Percentiles rank a stretch among this genome's conserved stretches.
These are phyloP conservation scores for Panellus pusillus DNA, from an alignment of 768 basidiomycete species.

Conservation along the genomic window DNA sequence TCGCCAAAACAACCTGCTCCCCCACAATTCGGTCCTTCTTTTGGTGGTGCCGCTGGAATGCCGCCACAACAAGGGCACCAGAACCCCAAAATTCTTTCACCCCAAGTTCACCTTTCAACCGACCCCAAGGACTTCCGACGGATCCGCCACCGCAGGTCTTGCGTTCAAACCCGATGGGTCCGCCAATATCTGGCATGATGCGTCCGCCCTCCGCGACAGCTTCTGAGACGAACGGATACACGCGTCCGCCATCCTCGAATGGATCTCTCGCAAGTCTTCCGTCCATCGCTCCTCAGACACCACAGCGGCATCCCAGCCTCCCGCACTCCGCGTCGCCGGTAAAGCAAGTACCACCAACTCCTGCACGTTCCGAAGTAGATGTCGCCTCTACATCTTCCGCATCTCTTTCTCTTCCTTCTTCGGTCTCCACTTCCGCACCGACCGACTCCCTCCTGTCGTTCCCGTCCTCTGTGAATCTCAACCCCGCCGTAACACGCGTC, in stretches of 20 bases:
- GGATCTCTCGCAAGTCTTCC: background rate
- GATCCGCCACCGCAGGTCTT: constrained; percentile 11
- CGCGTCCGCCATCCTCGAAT: constrained; percentile 6
- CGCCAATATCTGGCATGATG: constrained; percentile 3
- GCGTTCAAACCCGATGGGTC: constrained; percentile 20
- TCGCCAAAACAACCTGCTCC: constrained; percentile 5
- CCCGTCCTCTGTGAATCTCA: constrained; percentile 44
- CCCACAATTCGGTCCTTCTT: constrained; percentile 15
- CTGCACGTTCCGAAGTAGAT: background rate
- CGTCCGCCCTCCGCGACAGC: constrained; percentile 15
- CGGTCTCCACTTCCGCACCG: constrained; percentile 15
- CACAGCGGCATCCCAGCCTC: constrained; percentile 6
- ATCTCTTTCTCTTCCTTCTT: constrained; percentile 20
- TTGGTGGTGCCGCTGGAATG: constrained; percentile 2
- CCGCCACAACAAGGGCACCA: constrained; percentile 13
- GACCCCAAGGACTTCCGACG: constrained; percentile 9
- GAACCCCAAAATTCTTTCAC: constrained; percentile 4
- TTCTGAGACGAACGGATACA: constrained; percentile 4
- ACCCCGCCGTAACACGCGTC: constrained; percentile 59
- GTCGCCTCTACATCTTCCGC: constrained; percentile 3
- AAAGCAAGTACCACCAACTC: constrained; percentile 5
- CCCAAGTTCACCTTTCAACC: constrained; percentile 14
- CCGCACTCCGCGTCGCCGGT: constrained; percentile 18
- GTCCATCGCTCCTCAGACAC: constrained; percentile 2
- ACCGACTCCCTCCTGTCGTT: constrained; percentile 43